phyloP scores from a whole-genome alignment of 192 early-diverging fungal species.

The Backusella luteola region DNA sequence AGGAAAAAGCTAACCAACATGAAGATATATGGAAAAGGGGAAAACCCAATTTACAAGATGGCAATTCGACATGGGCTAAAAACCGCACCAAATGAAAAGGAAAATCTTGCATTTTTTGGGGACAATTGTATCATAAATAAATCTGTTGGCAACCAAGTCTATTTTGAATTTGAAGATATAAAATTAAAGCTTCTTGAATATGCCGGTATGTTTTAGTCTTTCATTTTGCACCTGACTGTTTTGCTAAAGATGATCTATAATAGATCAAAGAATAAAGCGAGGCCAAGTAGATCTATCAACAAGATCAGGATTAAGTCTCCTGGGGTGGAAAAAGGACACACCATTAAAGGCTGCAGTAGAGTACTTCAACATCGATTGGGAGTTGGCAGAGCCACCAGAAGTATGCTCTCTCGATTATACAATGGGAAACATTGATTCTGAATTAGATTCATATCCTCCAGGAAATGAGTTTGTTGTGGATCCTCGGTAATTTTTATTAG shows the following conservation, averaged over 20 bases:
- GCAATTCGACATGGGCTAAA: conserved; percentile 32
- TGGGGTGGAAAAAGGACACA: conserved; percentile 31
- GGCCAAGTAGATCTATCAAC: conserved; percentile 35
- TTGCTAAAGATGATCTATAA: background rate
- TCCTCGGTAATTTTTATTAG: conserved; percentile 18
- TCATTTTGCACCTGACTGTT: background rate
- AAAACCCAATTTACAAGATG: conserved; percentile 39
- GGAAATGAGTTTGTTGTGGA: conserved; percentile 42
- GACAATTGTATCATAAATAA: background rate
- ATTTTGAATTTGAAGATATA: conserved; percentile 10
- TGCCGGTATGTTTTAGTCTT: conserved; percentile 25
- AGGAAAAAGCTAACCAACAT: background rate
- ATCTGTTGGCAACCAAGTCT: conserved; percentile 1
- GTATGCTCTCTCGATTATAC: conserved; percentile 35
- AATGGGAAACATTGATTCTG: conserved; percentile 21
- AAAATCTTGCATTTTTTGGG: conserved; percentile 30
- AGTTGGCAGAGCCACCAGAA: conserved; percentile 34
- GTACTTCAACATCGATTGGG: conserved; percentile 39
- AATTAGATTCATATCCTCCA: conserved; percentile 13
- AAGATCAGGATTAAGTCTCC: conserved; percentile 27
- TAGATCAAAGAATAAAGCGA: conserved; percentile 19
- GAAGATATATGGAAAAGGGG: conserved; percentile 37
- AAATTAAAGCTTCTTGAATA: conserved; percentile 11
- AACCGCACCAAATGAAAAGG: conserved; percentile 29
- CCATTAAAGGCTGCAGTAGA: conserved; percentile 33